A percentile compares a stretch with the other conserved stretches of the same genome.
Conservation (phyloP, 306 rosid species). For the Hippophae rhamnoides region DNA sequence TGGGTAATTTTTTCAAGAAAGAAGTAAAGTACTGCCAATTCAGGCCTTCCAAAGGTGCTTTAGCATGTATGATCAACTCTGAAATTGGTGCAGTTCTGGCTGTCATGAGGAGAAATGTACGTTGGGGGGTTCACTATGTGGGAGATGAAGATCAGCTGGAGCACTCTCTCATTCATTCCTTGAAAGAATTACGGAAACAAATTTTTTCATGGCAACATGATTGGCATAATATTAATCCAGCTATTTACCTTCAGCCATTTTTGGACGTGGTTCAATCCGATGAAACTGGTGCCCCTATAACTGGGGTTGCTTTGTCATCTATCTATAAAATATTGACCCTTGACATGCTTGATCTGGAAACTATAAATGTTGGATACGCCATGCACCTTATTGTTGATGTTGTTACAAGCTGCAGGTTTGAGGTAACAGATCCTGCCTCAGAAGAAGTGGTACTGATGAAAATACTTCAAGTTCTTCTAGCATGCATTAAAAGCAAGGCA, state of each 20-base stretch:
- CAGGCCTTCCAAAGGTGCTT: conserved; percentile 51
- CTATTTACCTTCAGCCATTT: conserved; percentile 83
- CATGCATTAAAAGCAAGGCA: conserved; percentile 96
- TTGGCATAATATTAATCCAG: conserved; percentile 88
- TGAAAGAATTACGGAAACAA: conserved; percentile 74
- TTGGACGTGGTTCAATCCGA: conserved; percentile 89
- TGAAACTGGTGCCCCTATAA: conserved; percentile 95
- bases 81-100: conserved; percentile 95
- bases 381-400: conserved; percentile 94
- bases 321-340: conserved; percentile 84
- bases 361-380: conserved; percentile 76
- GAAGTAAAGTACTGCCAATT: conserved; percentile 75
- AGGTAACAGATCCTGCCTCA: conserved; percentile 86
- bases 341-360: conserved; percentile 79
- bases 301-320: conserved; percentile 87
- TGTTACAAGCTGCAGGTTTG: conserved; percentile 92
- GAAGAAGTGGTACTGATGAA: conserved; percentile 94
- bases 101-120: conserved; percentile 92
- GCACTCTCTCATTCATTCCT: conserved; percentile 78
- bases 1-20: conserved; percentile 68
- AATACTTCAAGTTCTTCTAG: conserved; percentile 92
- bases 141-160: conserved; percentile 96
- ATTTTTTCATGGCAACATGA: conserved; percentile 89
- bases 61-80: conserved; percentile 88
- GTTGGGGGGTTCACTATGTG: conserved; percentile 90